Percentiles rank a stretch among this genome's conserved stretches.
phyloP scores from a whole-genome alignment of 2,329 filamentous ascomycete species.

The Tolypocladium guangdongense region DNA sequence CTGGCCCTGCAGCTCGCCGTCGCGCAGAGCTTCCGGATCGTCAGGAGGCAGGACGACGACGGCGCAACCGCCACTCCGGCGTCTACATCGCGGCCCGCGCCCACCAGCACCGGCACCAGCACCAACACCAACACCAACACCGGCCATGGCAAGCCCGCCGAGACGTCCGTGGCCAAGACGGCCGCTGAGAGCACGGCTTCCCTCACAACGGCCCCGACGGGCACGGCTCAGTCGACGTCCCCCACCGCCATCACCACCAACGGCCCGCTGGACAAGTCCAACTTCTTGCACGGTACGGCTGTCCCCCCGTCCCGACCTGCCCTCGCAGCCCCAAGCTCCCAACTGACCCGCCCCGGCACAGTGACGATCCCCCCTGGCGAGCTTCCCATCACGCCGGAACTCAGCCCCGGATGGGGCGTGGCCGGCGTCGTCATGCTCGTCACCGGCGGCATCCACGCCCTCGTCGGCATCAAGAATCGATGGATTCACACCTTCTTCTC shows the following conservation, averaged over 20 bases:
- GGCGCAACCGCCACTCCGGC: not conserved
- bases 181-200: not conserved
- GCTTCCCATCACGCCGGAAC: conserved; percentile 59
- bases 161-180: not conserved
- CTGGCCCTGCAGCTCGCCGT: conserved; percentile 25
- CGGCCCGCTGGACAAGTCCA: conserved; percentile 15
- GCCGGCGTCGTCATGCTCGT: conserved; percentile 66
- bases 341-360: conserved; percentile 12
- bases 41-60: conserved; percentile 24
- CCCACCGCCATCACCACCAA: conserved; percentile 5
- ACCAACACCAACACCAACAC: not conserved
- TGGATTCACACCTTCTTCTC: conserved; percentile 75
- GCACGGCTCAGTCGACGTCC: not conserved
- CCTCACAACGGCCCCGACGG: not conserved
- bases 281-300: conserved; percentile 22
- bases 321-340: conserved; percentile 1
- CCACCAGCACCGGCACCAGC: not conserved
- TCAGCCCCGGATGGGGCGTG: conserved; percentile 75
- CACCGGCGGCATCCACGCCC: conserved; percentile 57
- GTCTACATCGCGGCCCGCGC: not conserved
- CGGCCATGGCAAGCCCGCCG: not conserved
- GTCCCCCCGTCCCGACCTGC: not conserved
- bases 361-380: conserved; percentile 36
- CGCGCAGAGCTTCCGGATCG: conserved; percentile 20
- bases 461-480: conserved; percentile 75